A percentile compares a stretch with the other conserved stretches of the same genome.
These are phyloP conservation scores for Circinella minor DNA, from an alignment of 371 early-diverging fungal genomes.

Conservation along the genomic window DNA sequence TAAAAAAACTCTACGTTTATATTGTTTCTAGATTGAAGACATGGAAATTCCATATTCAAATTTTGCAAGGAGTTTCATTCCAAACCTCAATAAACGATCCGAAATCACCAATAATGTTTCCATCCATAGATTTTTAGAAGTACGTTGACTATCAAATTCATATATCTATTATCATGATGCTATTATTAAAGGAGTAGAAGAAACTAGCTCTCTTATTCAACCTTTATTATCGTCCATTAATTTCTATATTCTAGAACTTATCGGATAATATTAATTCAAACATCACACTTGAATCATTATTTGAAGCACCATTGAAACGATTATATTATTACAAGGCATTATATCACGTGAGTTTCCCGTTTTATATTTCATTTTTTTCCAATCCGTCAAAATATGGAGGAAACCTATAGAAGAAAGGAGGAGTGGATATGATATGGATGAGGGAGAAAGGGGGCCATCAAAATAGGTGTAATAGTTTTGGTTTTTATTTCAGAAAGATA, in stretches of 20 bases:
- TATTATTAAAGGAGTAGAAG: too few species aligned
- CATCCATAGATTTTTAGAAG: slow-evolving; percentile 31
- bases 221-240: too few species aligned
- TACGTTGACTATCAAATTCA: slow-evolving; percentile 9
- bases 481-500: too few species aligned
- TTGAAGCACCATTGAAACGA: slow-evolving; percentile 50
- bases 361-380: background rate
- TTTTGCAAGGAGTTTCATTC: slow-evolving; percentile 43
- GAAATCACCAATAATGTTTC: slow-evolving; percentile 41
- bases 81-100: slow-evolving; percentile 38
- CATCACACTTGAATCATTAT: slow-evolving; percentile 47
- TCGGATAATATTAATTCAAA: slow-evolving; percentile 30
- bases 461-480: too few species aligned
- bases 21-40: slow-evolving; percentile 41
- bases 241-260: slow-evolving; percentile 23
- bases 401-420: too few species aligned
- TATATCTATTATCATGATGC: too few species aligned
- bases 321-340: slow-evolving; percentile 54
- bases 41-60: slow-evolving; percentile 58
- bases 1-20: too few species aligned
- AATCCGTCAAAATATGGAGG: too few species aligned
- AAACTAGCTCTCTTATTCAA: too few species aligned
- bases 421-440: too few species aligned
- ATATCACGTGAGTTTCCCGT: slow-evolving; percentile 40
- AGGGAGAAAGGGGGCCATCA: too few species aligned